Evolutionary conservation across 805 yeast species (phyloP), one percentile per base, ranked within the genome.

Genomic region (Yarrowia alimentaria): DNA sequence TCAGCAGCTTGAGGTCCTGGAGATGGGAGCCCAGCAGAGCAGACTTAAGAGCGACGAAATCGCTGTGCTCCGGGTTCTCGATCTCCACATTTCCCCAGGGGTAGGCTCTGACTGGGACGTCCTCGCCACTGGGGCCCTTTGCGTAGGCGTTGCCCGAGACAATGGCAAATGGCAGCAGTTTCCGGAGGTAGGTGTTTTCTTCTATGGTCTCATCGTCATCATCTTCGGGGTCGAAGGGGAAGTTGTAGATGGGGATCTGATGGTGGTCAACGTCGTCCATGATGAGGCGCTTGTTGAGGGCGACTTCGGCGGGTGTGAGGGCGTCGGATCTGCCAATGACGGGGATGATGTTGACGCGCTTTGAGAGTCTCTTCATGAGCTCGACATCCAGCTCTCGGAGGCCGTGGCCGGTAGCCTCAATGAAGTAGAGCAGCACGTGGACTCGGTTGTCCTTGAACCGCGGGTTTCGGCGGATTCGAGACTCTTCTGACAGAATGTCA

Each of bases 251-350:
- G 12, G 81, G 80, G 31, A 86, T 82, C 52, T 74, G 68, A 64
- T 80, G 74, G 47, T 73, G 68, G 52, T 69, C 73, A 45, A 85
- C 73, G 57, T 83, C 89, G 40, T 68, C 70, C 64, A 70, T 72
- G 53, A 85, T 71, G 51, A 74, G 68, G 47, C 69, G 65, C 63
- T 84, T 85, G 65, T 76, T 74, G 24, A 65, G 64, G 12, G 64
- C 62, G 50, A 81, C 67, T 64, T 90, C 97, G 1, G 74, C 64
- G 19, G 73, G 73, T 0, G 95, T 86, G 56, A 87, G 72, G 1
- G 87, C 73, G 65, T 90, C 97, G 2, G 95, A 80, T 60, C 85
- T 83, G 25, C 85, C 78, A 53, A 90, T 77, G 19, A 89, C 80
- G 2, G 97, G 96, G 40, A 90, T 78, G 18, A 91, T 74, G 67